These are phyloP conservation scores for Psidium guajava DNA, from an alignment of 345 rosid species.

Conservation along the genomic window DNA sequence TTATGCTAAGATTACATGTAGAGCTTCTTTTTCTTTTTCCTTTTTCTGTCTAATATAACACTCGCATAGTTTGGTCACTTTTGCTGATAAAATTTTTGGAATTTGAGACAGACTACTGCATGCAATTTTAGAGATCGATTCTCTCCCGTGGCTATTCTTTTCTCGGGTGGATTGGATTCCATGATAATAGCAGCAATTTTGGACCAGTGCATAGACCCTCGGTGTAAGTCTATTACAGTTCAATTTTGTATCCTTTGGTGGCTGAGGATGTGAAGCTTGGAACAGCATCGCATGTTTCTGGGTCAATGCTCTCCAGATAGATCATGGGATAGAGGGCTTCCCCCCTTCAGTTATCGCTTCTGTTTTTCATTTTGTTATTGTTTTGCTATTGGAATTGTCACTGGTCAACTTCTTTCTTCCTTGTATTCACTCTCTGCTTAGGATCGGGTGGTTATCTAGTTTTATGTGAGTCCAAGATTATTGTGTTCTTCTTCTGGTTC, in stretches of 20 bases:
- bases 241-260: background rate
- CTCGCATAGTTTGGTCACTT: background rate
- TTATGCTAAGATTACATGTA: background rate
- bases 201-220: constrained; percentile 65
- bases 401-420: background rate
- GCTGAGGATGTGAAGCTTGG: background rate
- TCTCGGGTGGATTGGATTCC: constrained; percentile 96
- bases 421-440: background rate
- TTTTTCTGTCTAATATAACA: background rate
- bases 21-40: background rate
- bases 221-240: constrained; percentile 27
- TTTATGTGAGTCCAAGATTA: background rate
- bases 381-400: background rate
- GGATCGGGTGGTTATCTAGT: background rate
- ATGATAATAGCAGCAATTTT: constrained; percentile 88
- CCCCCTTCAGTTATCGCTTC: background rate
- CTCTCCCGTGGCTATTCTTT: constrained; percentile 74
- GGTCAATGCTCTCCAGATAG: background rate
- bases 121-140: background rate
- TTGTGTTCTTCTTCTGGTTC: background rate
- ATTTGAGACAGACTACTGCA: background rate
- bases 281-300: background rate
- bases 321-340: background rate
- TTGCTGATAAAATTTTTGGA: background rate
- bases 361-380: background rate